Evolutionary conservation across 257 asterid genomes (phyloP).

Genomic region (Solanum chiquidenum): DNA sequence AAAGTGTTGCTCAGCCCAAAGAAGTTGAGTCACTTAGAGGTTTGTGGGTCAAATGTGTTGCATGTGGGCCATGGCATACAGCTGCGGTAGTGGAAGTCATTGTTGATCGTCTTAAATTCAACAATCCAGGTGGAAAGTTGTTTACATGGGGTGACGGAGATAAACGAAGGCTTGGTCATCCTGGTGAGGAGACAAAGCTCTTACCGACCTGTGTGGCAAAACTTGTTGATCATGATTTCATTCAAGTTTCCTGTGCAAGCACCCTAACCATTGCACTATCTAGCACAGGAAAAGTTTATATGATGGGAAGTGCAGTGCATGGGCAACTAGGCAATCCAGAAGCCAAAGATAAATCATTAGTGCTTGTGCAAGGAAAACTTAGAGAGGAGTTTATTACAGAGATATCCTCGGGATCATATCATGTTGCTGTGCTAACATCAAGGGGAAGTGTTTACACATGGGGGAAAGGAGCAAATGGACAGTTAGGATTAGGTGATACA

Average conservation of each 20-base stretch:
- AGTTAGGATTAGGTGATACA: constrained; percentile 39
- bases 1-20: constrained; percentile 25
- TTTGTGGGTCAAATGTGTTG: constrained; percentile 23
- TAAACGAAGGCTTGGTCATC: constrained; percentile 39
- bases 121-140: constrained; percentile 24
- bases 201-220: constrained; percentile 28
- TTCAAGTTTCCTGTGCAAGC: constrained; percentile 36
- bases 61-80: constrained; percentile 55
- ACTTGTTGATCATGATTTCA: constrained; percentile 34
- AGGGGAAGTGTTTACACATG: constrained; percentile 28
- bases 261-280: constrained; percentile 26
- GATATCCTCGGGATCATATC: constrained; percentile 35
- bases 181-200: constrained; percentile 25
- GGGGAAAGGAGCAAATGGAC: constrained; percentile 44
- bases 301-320: constrained; percentile 33
- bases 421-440: constrained; percentile 32
- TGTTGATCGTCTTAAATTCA: constrained; percentile 11
- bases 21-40: constrained; percentile 34
- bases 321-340: constrained; percentile 35
- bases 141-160: constrained; percentile 53
- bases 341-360: constrained; percentile 23
- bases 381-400: constrained; percentile 28
- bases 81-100: constrained; percentile 35
- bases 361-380: constrained; percentile 28
- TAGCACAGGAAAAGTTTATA: constrained; percentile 27